Evolutionary conservation across 2,329 filamentous ascomycete genomes (phyloP).

Genomic region (Xylariaceae sp.): DNA sequence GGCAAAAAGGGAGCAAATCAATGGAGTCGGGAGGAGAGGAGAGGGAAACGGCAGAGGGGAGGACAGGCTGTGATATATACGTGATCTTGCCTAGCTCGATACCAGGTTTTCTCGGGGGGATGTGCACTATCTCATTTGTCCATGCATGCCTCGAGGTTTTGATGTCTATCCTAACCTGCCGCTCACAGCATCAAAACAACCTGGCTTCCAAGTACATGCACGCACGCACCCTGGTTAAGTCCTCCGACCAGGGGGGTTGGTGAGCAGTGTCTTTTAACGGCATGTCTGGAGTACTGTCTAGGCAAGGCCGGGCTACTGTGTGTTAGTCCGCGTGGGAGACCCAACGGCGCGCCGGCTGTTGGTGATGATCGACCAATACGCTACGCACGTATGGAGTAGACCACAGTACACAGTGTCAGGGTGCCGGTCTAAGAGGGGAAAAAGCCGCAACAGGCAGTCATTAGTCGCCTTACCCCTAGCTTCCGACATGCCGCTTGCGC

Average conservation of each 20-base stretch:
- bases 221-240: conserved; percentile 15
- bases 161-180: conserved; percentile 1
- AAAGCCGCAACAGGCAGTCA: too few relatives aligned
- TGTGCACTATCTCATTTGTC: conserved; percentile 10
- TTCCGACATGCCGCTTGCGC: too few relatives aligned
- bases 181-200: conserved; percentile 14
- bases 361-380: neutral
- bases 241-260: conserved; percentile 2
- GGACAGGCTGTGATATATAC: neutral
- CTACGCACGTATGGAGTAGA: neutral
- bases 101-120: neutral
- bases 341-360: neutral
- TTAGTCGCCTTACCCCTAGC: too few relatives aligned
- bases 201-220: conserved; percentile 13
- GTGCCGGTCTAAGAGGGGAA: too few relatives aligned
- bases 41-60: neutral
- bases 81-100: neutral
- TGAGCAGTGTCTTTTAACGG: too few relatives aligned
- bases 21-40: conserved; percentile 1
- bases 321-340: conserved; percentile 5
- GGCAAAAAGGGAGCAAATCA: conserved; percentile 3
- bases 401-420: neutral
- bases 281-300: neutral
- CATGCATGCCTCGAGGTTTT: conserved; percentile 5
- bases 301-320: too few relatives aligned